Percentiles rank a stretch among this genome's conserved stretches.
phyloP scores from a whole-genome alignment of 1,139 yeast species.

The Lodderomyces orthopsilosis region DNA sequence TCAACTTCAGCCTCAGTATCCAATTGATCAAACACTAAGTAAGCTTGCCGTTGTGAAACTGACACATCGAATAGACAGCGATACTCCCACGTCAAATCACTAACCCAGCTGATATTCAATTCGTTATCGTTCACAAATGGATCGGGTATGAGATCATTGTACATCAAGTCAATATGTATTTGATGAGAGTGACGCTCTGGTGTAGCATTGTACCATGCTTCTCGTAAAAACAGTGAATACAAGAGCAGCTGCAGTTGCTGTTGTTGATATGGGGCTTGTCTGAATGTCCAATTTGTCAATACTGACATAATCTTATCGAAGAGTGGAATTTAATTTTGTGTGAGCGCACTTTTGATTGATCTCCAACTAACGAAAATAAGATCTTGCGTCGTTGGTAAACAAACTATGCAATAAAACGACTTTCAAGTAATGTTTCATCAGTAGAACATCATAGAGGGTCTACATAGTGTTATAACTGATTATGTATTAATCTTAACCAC shows the following conservation, averaged over 20 bases:
- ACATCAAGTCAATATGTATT: constrained; percentile 39
- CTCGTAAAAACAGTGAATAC: too few species aligned
- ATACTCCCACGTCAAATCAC: constrained; percentile 43
- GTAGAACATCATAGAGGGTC: too few species aligned
- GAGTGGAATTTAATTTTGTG: not conserved
- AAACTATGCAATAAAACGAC: too few species aligned
- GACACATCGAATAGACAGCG: constrained; percentile 17
- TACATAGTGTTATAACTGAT: too few species aligned
- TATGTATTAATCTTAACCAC: too few species aligned
- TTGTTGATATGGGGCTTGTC: constrained; percentile 3
- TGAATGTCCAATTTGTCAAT: constrained; percentile 12
- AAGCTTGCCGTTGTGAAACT: constrained; percentile 5
- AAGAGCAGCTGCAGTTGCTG: too few species aligned
- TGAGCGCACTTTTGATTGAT: too few species aligned
- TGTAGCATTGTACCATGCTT: constrained; percentile 4
- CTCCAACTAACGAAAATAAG: too few species aligned
- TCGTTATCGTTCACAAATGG: constrained; percentile 44
- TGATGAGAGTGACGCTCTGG: constrained; percentile 16
- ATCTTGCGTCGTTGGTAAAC: too few species aligned
- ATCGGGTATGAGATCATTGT: constrained; percentile 36
- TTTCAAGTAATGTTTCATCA: too few species aligned
- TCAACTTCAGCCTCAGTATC: constrained; percentile 43
- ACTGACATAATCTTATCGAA: constrained; percentile 1
- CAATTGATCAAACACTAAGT: constrained; percentile 39
- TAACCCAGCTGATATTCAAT: constrained; percentile 45